Evolutionary conservation across 805 yeast genomes (phyloP).

Genomic region (Zygoascus biomembranicola): DNA sequence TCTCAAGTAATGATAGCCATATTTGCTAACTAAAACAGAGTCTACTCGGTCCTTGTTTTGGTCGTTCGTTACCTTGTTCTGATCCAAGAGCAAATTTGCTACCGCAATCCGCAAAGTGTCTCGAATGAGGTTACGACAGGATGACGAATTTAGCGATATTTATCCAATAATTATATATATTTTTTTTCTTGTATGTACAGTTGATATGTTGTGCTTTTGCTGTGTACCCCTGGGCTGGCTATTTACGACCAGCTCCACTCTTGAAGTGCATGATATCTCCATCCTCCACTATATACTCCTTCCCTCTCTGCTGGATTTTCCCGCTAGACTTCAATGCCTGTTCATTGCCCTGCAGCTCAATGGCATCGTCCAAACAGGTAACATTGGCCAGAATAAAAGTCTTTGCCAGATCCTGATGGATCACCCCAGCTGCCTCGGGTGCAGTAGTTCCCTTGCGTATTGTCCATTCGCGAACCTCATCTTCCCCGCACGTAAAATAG

Average conservation of each 20-base stretch:
- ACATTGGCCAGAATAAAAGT: slow-evolving; percentile 93
- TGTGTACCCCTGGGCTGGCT: no score
- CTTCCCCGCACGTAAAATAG: slow-evolving; percentile 79
- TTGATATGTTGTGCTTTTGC: no score
- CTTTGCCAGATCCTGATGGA: slow-evolving; percentile 90
- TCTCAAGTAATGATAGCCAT: neutral
- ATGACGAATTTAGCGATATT: no score
- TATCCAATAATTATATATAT: no score
- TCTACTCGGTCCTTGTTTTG: neutral
- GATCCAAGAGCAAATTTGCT: no score
- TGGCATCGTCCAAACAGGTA: slow-evolving; percentile 55
- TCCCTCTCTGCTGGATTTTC: slow-evolving; percentile 60
- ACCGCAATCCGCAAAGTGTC: no score
- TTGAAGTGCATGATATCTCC: slow-evolving; percentile 75
- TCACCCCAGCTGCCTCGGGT: slow-evolving; percentile 98
- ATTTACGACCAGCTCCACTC: slow-evolving; percentile 25
- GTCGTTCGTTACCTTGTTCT: no score
- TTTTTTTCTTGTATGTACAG: no score
- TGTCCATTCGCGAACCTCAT: slow-evolving; percentile 97
- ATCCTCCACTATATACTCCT: slow-evolving; percentile 70
- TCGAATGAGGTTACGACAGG: no score
- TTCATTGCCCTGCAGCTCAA: slow-evolving; percentile 39
- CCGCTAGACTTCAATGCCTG: slow-evolving; percentile 50
- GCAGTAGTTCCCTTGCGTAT: slow-evolving; percentile 86
- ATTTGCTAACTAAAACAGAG: neutral